phyloP scores from a whole-genome alignment of 768 basidiomycete genomes.

The Lentinus tigrinus region DNA sequence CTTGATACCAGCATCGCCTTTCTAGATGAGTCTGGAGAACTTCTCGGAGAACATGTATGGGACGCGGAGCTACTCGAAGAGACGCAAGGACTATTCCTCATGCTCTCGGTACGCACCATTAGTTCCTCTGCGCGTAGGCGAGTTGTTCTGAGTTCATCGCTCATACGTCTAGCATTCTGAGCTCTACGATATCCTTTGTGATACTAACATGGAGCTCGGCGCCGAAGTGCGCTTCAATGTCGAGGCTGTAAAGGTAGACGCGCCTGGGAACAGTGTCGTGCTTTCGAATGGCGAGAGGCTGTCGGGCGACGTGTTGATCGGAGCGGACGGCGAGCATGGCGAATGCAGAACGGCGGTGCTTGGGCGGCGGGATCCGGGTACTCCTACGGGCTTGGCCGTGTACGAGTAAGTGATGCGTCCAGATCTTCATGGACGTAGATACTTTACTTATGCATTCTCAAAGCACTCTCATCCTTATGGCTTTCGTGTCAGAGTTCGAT shows the following conservation, averaged over 20 bases:
- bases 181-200: constrained; percentile 32
- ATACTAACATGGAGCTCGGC: constrained; percentile 28
- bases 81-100: constrained; percentile 31
- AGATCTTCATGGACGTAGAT: background rate
- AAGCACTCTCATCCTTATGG: background rate
- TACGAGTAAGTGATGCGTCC: constrained; percentile 29
- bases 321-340: constrained; percentile 34
- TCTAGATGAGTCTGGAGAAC: constrained; percentile 28
- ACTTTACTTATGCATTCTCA: background rate
- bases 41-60: constrained; percentile 31
- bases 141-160: too few species aligned
- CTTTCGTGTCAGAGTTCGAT: background rate
- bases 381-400: constrained; percentile 23
- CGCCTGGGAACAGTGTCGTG: constrained; percentile 21
- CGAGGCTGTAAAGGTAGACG: constrained; percentile 27
- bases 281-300: constrained; percentile 30
- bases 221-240: constrained; percentile 26
- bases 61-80: constrained; percentile 28
- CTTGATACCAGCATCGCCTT: background rate
- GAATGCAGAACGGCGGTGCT: constrained; percentile 18
- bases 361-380: constrained; percentile 12
- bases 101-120: constrained; percentile 25
- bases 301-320: constrained; percentile 34
- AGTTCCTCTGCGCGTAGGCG: too few species aligned
- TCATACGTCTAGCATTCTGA: constrained; percentile 29